These are phyloP conservation scores for Colletotrichum viniferum DNA, from an alignment of 2,329 filamentous ascomycete species.

Conservation along the genomic window DNA sequence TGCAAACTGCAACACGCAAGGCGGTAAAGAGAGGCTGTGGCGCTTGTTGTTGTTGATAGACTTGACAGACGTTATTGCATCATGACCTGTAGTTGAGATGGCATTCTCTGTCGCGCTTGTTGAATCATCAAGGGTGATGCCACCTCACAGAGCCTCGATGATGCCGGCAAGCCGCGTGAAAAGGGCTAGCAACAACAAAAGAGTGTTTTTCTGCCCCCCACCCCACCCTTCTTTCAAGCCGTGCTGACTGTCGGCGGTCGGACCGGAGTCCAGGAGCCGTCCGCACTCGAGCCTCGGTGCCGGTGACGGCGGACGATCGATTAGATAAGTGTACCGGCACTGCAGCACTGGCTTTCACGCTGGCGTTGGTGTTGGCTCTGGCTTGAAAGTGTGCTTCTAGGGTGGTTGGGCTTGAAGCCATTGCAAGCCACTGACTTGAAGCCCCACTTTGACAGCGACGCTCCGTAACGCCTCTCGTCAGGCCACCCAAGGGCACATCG, in stretches of 20 bases:
- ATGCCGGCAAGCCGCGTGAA: constrained; percentile 9
- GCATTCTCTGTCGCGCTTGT: constrained; percentile 1
- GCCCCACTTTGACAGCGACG: constrained; percentile 15
- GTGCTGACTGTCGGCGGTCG: not conserved
- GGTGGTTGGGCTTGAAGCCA: not conserved
- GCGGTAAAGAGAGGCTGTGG: constrained; percentile 1
- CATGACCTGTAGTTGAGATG: constrained; percentile 7
- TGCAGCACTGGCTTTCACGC: not conserved
- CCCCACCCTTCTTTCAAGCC: no score
- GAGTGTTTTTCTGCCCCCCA: not conserved
- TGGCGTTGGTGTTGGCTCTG: not conserved
- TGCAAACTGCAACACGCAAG: not conserved
- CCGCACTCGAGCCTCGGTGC: not conserved
- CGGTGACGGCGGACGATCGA: not conserved
- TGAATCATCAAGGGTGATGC: constrained; percentile 8
- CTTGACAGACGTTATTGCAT: not conserved
- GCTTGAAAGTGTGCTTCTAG: not conserved
- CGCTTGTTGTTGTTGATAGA: constrained; percentile 2
- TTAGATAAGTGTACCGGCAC: constrained; percentile 1
- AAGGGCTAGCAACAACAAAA: not conserved
- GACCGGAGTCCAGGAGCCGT: not conserved
- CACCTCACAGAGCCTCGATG: constrained; percentile 3
- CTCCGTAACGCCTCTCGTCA: not conserved
- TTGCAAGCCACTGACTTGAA: constrained; percentile 14
- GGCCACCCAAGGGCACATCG: not conserved